Conservation (phyloP, 306 rosid genomes). For the Notholithocarpus densiflorus region DNA sequence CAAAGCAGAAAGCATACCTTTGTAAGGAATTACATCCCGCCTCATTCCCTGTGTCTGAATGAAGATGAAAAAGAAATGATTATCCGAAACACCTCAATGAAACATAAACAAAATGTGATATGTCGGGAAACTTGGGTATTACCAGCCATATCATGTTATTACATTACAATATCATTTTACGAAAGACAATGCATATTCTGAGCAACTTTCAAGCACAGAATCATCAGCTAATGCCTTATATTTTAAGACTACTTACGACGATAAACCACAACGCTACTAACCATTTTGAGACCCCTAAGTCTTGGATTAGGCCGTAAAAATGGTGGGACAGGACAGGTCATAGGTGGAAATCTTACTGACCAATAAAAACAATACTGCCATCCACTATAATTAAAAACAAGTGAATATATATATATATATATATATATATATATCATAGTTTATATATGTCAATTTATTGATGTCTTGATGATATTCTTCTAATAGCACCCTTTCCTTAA, state of each 20-base stretch:
- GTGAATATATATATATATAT: not conserved
- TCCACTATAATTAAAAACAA: not conserved
- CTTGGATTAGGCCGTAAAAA: not conserved
- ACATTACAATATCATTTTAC: not conserved
- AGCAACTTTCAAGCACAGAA: not conserved
- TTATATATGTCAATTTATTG: too few relatives aligned
- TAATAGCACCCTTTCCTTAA: too few relatives aligned
- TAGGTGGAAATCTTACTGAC: not conserved
- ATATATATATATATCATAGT: too few relatives aligned
- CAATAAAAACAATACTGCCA: not conserved
- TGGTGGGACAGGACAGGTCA: not conserved
- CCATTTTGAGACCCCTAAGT: not conserved
- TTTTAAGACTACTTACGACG: not conserved
- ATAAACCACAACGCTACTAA: not conserved
- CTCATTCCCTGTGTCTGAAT: slow-evolving; percentile 94
- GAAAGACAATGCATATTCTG: not conserved
- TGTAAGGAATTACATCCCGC: slow-evolving; percentile 79
- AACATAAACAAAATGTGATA: not conserved
- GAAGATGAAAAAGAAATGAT: slow-evolving; percentile 23
- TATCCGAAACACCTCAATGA: not conserved
- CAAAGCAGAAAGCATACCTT: slow-evolving; percentile 79
- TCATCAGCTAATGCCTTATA: not conserved
- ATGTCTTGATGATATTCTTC: too few relatives aligned
- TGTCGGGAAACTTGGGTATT: not conserved
- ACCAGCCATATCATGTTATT: not conserved